These are phyloP conservation scores for Neurospora sp. DNA, from an alignment of 2,329 filamentous ascomycete genomes.

Conservation along the genomic window DNA sequence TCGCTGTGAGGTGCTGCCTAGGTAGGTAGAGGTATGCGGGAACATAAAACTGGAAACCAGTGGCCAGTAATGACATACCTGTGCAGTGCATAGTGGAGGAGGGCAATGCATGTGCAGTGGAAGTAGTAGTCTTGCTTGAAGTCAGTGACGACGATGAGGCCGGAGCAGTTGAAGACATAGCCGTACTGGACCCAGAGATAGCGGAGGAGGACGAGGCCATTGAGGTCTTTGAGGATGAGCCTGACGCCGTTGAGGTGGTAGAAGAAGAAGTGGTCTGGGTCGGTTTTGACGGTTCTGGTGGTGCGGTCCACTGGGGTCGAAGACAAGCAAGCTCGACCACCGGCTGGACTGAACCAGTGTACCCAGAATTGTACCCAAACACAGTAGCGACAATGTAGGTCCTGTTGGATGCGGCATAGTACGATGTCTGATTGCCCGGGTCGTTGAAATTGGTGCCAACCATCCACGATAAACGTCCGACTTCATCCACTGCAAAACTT, in stretches of 20 bases:
- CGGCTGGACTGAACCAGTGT: not conserved
- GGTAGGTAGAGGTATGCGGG: too few relatives aligned
- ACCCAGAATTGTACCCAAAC: not conserved
- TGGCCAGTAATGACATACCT: not conserved
- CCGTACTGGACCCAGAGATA: not conserved
- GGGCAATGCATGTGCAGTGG: not conserved
- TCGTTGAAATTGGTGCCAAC: not conserved
- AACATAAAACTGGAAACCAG: too few relatives aligned
- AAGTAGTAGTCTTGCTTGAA: not conserved
- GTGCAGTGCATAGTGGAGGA: not conserved
- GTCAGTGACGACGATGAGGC: not conserved
- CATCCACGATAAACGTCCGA: not conserved
- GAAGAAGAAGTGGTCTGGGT: too few relatives aligned
- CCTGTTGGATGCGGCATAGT: not conserved
- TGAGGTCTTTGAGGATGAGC: not conserved
- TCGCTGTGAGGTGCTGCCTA: not conserved
- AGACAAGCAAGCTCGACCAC: not conserved
- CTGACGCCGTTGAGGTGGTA: not conserved
- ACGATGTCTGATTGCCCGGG: not conserved
- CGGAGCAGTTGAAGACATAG: not conserved
- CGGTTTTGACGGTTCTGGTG: too few relatives aligned
- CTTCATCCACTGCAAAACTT: not conserved
- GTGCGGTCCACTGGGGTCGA: not conserved
- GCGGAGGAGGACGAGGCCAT: not conserved
- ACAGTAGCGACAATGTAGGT: not conserved